Base-by-base conservation (phyloP, 2,329 filamentous ascomycete species). In the Leptographium flavum region DNA sequence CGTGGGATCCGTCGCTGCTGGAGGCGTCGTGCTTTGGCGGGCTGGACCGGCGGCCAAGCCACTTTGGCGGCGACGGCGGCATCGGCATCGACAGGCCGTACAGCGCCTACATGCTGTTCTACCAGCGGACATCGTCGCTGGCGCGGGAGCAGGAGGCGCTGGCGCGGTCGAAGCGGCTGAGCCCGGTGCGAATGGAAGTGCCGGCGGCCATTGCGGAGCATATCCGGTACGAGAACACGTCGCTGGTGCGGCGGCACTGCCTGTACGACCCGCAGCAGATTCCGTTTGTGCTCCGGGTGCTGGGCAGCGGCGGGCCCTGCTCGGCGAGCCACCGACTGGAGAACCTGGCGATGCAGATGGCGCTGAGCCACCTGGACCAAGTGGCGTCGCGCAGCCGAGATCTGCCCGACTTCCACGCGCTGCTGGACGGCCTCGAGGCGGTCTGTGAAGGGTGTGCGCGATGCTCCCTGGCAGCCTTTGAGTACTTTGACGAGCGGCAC, bases 81-180 rank as follows among this genome's bases (percentile, higher is more conserved):
- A 58, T 68, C 17, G 53, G 67, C 0, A 77, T 72, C 51, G 75
- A 80, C 54, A 90, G 88, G 61, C 73, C 75, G 5, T 81, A 81
- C 68, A 96, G 87, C 59, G 92, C 90, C 13, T 98, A 98, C 61
- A 96, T 98, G 85, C 72, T 98, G 9, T 96, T 98, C 61, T 98
- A 98, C 60, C 84, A 95, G 60, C 79, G 92, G 41, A 75, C 79
- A 4, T 80, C 80, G 0, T 75, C 76, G 5, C 69, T 88, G 46
- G 66, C 69, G 17, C 60, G 62, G 15, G 71, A 75, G 48, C 70
- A 75, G 53, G 62, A 69, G 25, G 55, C 60, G 2, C 63, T 77
- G 53, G 58, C 65, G 43, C 52, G 49, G 13, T 55, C 59, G 1
- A 56, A 58, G 1, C 49, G 58, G 2, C 54, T 59, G 4, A 61